phyloP scores from a whole-genome alignment of 228 moss, liverwort and hornwort species.

The Sphagnum magellanicum region DNA sequence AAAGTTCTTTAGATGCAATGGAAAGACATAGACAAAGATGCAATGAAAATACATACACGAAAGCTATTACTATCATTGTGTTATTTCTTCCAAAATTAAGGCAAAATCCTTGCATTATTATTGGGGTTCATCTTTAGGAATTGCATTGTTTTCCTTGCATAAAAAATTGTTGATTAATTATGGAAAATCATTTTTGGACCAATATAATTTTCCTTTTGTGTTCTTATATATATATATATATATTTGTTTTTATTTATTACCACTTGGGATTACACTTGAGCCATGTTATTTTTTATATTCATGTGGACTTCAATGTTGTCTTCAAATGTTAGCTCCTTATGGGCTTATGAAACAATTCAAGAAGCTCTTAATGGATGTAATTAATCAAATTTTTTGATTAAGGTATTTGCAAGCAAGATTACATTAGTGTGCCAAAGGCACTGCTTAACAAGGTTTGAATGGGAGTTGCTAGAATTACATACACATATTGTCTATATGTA shows the following conservation, averaged over 20 bases:
- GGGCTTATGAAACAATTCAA: background rate
- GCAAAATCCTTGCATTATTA: no score
- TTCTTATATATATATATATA: no score
- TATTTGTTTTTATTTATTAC: no score
- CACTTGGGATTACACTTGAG: no score
- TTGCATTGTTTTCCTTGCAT: no score
- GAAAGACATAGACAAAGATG: no score
- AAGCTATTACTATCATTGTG: background rate
- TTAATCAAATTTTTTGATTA: background rate
- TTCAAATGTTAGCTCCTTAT: background rate
- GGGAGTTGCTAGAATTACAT: no score
- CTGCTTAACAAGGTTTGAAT: constrained; percentile 36
- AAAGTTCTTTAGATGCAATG: background rate
- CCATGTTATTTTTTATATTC: background rate
- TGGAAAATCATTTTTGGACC: no score
- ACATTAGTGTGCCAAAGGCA: constrained; percentile 42
- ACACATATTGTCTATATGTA: background rate
- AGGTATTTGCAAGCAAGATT: constrained; percentile 49
- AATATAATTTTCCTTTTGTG: no score
- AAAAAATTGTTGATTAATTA: background rate
- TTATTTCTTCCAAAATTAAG: background rate
- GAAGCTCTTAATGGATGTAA: no score
- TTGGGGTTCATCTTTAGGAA: no score
- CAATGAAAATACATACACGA: background rate
- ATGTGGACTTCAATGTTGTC: background rate